phyloP scores from a whole-genome alignment of 441 rosid genomes.

The Aleurites moluccanus region DNA sequence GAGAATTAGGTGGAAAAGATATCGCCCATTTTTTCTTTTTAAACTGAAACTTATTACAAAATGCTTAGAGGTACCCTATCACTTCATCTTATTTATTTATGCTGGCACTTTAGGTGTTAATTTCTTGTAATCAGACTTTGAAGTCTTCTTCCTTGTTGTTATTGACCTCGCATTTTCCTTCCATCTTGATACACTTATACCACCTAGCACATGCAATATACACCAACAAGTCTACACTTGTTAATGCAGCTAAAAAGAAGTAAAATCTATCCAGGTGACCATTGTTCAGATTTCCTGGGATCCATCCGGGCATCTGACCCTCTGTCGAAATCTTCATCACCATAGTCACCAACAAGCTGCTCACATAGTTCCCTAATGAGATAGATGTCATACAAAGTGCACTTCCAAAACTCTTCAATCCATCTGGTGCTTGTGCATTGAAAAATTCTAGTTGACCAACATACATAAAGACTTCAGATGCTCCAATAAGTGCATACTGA shows the following conservation, averaged over 20 bases:
- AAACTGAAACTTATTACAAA: slow-evolving; percentile 2
- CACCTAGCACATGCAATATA: slow-evolving; percentile 74
- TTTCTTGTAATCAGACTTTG: slow-evolving; percentile 28
- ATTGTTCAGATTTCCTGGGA: slow-evolving; percentile 84
- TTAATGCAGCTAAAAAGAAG: slow-evolving; percentile 80
- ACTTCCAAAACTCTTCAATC: slow-evolving; percentile 95
- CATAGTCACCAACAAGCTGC: slow-evolving; percentile 76
- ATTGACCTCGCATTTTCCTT: slow-evolving; percentile 45
- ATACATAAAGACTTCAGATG: slow-evolving; percentile 98
- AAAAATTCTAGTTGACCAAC: slow-evolving; percentile 96
- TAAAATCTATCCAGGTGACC: slow-evolving; percentile 93
- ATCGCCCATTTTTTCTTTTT: not conserved
- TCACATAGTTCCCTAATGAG: slow-evolving; percentile 96
- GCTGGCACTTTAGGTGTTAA: slow-evolving; percentile 8
- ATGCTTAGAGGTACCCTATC: slow-evolving; percentile 19
- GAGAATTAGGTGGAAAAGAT: slow-evolving; percentile 11
- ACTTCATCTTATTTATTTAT: slow-evolving; percentile 33
- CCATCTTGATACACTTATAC: slow-evolving; percentile 72
- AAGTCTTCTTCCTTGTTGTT: slow-evolving; percentile 27
- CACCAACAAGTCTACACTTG: slow-evolving; percentile 53
- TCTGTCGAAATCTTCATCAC: no score
- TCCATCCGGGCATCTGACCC: slow-evolving; percentile 99
- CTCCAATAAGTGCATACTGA: slow-evolving; percentile 80
- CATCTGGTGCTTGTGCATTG: slow-evolving; percentile 87
- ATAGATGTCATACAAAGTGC: slow-evolving; percentile 96